Conservation (phyloP, 2,329 filamentous ascomycete species). For the Fusarium tricinctum region DNA sequence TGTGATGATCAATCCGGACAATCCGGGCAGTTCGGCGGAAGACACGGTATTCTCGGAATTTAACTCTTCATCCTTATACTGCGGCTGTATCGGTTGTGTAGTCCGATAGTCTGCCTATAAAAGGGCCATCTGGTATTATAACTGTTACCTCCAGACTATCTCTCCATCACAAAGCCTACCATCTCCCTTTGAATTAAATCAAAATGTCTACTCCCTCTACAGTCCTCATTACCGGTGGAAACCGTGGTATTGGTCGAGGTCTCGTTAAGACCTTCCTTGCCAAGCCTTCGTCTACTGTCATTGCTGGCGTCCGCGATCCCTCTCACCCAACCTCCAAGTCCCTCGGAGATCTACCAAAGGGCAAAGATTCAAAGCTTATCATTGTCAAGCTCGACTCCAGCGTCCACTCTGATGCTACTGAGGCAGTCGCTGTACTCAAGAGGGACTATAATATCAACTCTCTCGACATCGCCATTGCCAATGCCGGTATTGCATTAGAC, state of each 20-base stretch:
- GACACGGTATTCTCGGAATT: too few relatives aligned
- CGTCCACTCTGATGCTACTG: not conserved
- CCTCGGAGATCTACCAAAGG: not conserved
- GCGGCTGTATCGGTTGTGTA: too few relatives aligned
- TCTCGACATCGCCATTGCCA: not conserved
- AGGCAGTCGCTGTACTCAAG: not conserved
- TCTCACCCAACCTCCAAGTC: not conserved
- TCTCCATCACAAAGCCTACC: too few relatives aligned
- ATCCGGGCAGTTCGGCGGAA: too few relatives aligned
- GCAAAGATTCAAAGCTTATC: not conserved
- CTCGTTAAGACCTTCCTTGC: not conserved
- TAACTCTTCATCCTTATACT: too few relatives aligned
- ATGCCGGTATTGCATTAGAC: not conserved
- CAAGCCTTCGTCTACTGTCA: not conserved
- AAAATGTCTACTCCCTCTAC: not conserved
- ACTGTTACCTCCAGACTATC: too few relatives aligned
- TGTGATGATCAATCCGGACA: too few relatives aligned
- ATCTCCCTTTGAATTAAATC: too few relatives aligned
- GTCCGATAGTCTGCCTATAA: too few relatives aligned
- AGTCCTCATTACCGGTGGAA: slow-evolving; percentile 10
- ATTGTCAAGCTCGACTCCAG: too few relatives aligned
- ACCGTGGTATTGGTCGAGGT: slow-evolving; percentile 3
- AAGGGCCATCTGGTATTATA: too few relatives aligned
- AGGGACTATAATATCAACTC: not conserved
- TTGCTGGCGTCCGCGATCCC: slow-evolving; percentile 5